Percentiles rank a stretch among this genome's conserved stretches.
Conservation (phyloP, 208 protist genomes). For the Tritrichomonas foetus region DNA sequence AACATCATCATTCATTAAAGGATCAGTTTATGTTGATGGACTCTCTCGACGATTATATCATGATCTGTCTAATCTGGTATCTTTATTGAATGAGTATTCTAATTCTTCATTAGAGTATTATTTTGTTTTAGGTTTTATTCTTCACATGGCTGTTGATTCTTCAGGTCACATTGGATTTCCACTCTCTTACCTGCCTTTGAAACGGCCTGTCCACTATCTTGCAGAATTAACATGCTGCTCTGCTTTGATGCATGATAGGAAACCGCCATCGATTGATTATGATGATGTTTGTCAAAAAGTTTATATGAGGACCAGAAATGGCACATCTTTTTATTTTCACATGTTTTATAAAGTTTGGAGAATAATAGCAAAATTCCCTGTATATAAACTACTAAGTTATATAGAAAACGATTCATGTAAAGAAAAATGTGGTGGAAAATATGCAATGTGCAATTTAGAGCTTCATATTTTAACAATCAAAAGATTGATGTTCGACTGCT, state of each 20-base stretch:
- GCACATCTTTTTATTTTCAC: no score
- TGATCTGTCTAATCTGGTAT: background rate
- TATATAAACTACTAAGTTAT: no score
- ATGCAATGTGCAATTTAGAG: no score
- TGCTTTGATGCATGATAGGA: background rate
- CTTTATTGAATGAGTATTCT: background rate
- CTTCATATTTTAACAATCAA: no score
- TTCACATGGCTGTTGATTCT: background rate
- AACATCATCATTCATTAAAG: background rate
- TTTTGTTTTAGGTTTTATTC: background rate
- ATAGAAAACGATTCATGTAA: no score
- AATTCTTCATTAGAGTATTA: background rate
- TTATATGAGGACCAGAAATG: no score
- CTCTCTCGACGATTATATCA: background rate
- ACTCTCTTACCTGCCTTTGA: background rate
- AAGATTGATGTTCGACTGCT: no score
- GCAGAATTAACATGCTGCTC: background rate
- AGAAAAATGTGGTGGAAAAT: no score
- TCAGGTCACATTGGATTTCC: background rate
- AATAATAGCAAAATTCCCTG: no score
- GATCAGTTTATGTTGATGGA: background rate
- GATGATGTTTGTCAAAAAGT: no score
- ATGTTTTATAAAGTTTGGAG: no score
- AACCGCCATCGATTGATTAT: no score
- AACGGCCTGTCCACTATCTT: background rate